Evolutionary conservation across 805 yeast species (phyloP).

Genomic region (Hanseniaspora guilliermondii): DNA sequence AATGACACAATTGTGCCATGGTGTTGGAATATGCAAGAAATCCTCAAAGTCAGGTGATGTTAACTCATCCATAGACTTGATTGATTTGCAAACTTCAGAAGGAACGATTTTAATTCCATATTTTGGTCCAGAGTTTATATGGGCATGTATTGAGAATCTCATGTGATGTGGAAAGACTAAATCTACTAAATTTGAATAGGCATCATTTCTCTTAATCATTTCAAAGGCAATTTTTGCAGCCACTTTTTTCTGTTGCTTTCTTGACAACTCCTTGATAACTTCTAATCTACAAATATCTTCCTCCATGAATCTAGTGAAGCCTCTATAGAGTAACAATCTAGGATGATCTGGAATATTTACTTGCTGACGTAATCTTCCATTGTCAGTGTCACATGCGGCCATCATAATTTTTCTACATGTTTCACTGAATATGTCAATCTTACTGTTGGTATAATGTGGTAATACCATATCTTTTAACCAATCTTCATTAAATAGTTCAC

Average conservation of each 20-base stretch:
- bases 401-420: constrained; percentile 31
- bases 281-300: constrained; percentile 41
- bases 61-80: constrained; percentile 31
- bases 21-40: constrained; percentile 50
- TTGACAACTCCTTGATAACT: constrained; percentile 30
- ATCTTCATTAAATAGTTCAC: constrained; percentile 21
- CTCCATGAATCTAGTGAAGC: constrained; percentile 47
- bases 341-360: constrained; percentile 45
- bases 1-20: constrained; percentile 51
- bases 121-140: constrained; percentile 47
- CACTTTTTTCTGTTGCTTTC: constrained; percentile 38
- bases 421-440: constrained; percentile 30
- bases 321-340: constrained; percentile 41
- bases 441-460: constrained; percentile 31
- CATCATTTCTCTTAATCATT: constrained; percentile 54
- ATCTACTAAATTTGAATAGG: constrained; percentile 51
- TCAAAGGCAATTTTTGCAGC: constrained; percentile 47
- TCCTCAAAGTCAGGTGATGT: constrained; percentile 39
- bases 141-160: constrained; percentile 52
- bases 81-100: constrained; percentile 34
- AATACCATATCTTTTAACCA: constrained; percentile 26
- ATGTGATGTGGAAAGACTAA: constrained; percentile 47
- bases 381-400: constrained; percentile 40
- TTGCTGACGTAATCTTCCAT: constrained; percentile 55
- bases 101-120: constrained; percentile 42